These are phyloP conservation scores for Claviceps humidiphila DNA, from an alignment of 2,329 filamentous ascomycete species.

Conservation along the genomic window DNA sequence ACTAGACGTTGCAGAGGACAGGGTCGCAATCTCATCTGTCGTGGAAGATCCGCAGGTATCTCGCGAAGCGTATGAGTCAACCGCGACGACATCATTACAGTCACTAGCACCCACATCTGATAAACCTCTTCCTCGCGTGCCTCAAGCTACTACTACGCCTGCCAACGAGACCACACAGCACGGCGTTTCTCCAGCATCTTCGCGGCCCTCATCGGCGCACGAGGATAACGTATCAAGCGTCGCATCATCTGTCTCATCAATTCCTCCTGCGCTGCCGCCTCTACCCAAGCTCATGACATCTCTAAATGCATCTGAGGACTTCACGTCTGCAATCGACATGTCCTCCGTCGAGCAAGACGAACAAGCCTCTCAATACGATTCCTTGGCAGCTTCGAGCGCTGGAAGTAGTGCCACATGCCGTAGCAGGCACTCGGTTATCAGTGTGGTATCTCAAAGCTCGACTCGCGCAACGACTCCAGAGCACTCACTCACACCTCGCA, in stretches of 20 bases:
- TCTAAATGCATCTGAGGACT: constrained; percentile 32
- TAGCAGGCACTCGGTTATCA: constrained; percentile 70
- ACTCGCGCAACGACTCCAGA: constrained; percentile 85
- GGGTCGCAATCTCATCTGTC: constrained; percentile 18
- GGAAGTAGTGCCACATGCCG: constrained; percentile 69
- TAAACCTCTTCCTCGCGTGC: constrained; percentile 56
- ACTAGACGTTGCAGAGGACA: constrained; percentile 30
- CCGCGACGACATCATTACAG: constrained; percentile 18
- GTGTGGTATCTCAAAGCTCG: constrained; percentile 66
- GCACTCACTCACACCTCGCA: constrained; percentile 36
- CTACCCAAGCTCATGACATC: constrained; percentile 45
- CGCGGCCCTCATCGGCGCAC: constrained; percentile 29
- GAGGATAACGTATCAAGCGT: constrained; percentile 29
- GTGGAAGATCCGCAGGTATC: constrained; percentile 25
- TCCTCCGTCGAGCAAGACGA: constrained; percentile 36
- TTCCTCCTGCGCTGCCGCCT: constrained; percentile 37
- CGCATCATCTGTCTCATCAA: constrained; percentile 33
- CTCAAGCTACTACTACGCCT: constrained; percentile 36
- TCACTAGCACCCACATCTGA: constrained; percentile 36
- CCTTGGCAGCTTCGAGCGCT: constrained; percentile 60
- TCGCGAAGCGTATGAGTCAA: constrained; percentile 22
- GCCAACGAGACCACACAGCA: constrained; percentile 16
- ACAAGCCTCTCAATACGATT: constrained; percentile 48
- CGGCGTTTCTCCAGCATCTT: constrained; percentile 21
- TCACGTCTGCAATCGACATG: constrained; percentile 26